A percentile compares a stretch with the other conserved stretches of the same genome.
Conservation (phyloP, 1,284 basidiomycete genomes). For the Fistulinella staudtii region DNA sequence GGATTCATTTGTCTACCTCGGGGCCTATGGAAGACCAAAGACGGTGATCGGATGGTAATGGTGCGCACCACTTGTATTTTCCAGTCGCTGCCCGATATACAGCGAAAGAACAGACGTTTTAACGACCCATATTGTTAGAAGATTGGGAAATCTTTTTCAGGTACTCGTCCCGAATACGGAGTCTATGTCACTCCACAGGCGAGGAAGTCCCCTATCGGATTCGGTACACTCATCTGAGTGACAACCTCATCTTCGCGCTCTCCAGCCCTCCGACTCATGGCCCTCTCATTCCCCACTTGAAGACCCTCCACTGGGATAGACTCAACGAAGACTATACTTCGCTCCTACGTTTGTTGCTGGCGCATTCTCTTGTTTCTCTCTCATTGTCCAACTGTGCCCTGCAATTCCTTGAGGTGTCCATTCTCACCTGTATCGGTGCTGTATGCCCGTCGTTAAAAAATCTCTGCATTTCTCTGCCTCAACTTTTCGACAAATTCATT, state of each 20-base stretch:
- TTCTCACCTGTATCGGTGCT: slow-evolving; percentile 20
- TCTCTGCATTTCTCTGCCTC: slow-evolving; percentile 11
- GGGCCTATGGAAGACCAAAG: slow-evolving; percentile 24
- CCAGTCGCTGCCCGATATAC: not conserved
- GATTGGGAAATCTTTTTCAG: slow-evolving; percentile 30
- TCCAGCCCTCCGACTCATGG: slow-evolving; percentile 20
- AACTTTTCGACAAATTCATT: slow-evolving; percentile 2
- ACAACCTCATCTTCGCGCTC: slow-evolving; percentile 24
- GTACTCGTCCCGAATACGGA: slow-evolving; percentile 22
- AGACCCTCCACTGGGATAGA: slow-evolving; percentile 20
- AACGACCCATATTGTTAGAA: slow-evolving; percentile 24
- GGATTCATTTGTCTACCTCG: slow-evolving; percentile 25
- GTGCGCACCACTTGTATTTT: slow-evolving; percentile 9
- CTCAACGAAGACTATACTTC: slow-evolving; percentile 15
- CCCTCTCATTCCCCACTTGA: slow-evolving; percentile 24
- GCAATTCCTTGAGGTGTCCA: slow-evolving; percentile 18
- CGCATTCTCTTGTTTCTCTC: slow-evolving; percentile 20
- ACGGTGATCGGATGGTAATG: slow-evolving; percentile 2
- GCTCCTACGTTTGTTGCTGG: slow-evolving; percentile 21
- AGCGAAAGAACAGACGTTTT: slow-evolving; percentile 18
- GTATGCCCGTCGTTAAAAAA: slow-evolving; percentile 19
- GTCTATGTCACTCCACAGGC: slow-evolving; percentile 1
- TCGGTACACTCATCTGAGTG: no score
- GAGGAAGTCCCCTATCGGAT: no score
- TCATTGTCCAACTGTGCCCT: slow-evolving; percentile 10